A percentile compares a stretch with the other conserved stretches of the same genome.
Conservation (phyloP, 2,329 filamentous ascomycete genomes). For the Aspergillus sp. region DNA sequence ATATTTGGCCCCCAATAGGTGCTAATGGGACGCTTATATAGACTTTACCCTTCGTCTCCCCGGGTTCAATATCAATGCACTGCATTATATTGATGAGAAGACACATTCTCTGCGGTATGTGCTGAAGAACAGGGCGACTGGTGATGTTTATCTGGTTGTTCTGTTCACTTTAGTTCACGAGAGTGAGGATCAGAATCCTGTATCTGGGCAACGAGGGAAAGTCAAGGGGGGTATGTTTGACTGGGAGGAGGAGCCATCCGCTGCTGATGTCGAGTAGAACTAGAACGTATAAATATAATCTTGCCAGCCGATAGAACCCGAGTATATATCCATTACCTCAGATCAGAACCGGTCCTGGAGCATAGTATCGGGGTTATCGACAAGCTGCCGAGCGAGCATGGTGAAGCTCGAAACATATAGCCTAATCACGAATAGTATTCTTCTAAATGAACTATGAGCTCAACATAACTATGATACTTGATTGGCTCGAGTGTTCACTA, state of each 20-base stretch:
- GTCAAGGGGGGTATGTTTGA: constrained; percentile 25
- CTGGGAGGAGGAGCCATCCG: constrained; percentile 20
- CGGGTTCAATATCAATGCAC: constrained; percentile 36
- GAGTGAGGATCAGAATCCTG: constrained; percentile 13
- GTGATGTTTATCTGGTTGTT: constrained; percentile 75
- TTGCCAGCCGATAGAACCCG: background rate
- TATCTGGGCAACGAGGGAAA: constrained; percentile 4
- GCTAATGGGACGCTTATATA: constrained; percentile 4
- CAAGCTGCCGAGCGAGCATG: too few relatives aligned
- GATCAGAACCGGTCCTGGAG: too few relatives aligned
- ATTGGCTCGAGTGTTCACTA: too few relatives aligned
- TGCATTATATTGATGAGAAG: constrained; percentile 56
- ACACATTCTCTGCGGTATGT: constrained; percentile 89
- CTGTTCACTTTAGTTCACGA: constrained; percentile 70
- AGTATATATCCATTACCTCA: too few relatives aligned
- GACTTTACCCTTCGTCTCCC: constrained; percentile 42
- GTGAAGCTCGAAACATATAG: too few relatives aligned
- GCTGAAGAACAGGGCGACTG: constrained; percentile 74
- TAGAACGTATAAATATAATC: background rate
- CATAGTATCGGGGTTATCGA: too few relatives aligned
- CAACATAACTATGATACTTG: too few relatives aligned
- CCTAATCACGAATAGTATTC: too few relatives aligned
- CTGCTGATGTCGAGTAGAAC: constrained; percentile 22
- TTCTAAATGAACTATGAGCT: too few relatives aligned
- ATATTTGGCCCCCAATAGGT: background rate